phyloP scores from a whole-genome alignment of 306 rosid species.

The Quercus mongolica region DNA sequence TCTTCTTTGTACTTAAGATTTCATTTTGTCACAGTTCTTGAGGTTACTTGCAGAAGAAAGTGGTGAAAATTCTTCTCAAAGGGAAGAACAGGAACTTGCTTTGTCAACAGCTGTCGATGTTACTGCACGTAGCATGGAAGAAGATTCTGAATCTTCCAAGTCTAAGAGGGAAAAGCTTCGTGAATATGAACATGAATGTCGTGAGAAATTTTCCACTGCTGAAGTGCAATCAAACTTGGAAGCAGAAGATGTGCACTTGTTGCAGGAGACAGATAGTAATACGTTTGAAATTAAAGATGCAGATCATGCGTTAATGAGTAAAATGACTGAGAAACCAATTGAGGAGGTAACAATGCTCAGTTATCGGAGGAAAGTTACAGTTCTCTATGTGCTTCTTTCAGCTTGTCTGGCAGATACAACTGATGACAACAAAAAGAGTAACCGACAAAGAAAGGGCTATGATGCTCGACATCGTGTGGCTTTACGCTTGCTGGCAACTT shows the following conservation, averaged over 20 bases:
- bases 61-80: conserved; percentile 48
- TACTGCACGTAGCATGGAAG: conserved; percentile 49
- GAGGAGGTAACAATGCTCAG: conserved; percentile 67
- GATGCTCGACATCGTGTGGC: conserved; percentile 91
- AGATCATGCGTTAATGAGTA: conserved; percentile 19
- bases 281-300: conserved; percentile 26
- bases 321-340: conserved; percentile 45
- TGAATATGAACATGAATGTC: conserved; percentile 58
- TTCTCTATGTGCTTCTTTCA: conserved; percentile 77
- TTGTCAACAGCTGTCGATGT: conserved; percentile 62
- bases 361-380: conserved; percentile 73
- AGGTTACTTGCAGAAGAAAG: conserved; percentile 66
- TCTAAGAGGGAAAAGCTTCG: conserved; percentile 52
- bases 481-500: conserved; percentile 66
- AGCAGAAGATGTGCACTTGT: conserved; percentile 26
- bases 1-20: background rate
- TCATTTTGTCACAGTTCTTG: conserved; percentile 55
- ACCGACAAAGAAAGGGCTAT: conserved; percentile 70
- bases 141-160: conserved; percentile 29
- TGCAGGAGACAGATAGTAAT: conserved; percentile 22
- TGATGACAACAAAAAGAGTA: conserved; percentile 42
- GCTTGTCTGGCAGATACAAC: conserved; percentile 68
- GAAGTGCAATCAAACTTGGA: conserved; percentile 43
- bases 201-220: conserved; percentile 51
- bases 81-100: conserved; percentile 61